Evolutionary conservation across 75 land plant genomes (phyloP).

Genomic region (Picea sitchensis): DNA sequence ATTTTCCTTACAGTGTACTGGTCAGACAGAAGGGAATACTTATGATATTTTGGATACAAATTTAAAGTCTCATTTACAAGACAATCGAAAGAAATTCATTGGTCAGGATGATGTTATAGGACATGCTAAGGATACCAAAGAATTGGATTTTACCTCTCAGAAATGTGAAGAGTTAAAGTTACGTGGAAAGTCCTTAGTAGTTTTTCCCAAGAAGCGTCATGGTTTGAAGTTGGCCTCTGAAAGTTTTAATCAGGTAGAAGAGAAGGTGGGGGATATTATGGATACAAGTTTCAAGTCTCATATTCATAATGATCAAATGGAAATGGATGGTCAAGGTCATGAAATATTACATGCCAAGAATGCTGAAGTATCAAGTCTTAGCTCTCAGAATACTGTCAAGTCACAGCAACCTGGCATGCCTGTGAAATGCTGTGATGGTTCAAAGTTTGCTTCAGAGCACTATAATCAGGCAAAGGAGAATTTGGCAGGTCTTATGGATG

Average conservation of each 20-base stretch:
- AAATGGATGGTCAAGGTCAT: not conserved
- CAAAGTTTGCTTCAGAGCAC: not conserved
- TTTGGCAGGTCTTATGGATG: too few species aligned
- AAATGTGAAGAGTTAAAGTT: not conserved
- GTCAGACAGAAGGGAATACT: not conserved
- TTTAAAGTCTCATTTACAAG: not conserved
- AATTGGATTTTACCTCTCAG: not conserved
- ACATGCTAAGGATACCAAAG: not conserved
- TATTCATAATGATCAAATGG: not conserved
- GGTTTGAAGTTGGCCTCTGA: not conserved
- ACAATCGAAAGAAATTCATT: not conserved
- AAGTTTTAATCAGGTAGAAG: not conserved
- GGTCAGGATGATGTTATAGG: not conserved
- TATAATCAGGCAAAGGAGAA: not conserved
- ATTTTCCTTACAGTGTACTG: not conserved
- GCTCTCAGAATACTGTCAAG: not conserved
- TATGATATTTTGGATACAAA: not conserved
- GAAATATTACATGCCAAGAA: not conserved
- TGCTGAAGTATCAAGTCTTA: not conserved
- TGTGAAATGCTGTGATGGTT: not conserved
- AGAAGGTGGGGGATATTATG: not conserved
- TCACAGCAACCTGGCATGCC: not conserved
- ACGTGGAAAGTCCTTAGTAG: not conserved
- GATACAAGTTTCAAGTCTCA: not conserved
- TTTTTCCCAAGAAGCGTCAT: not conserved